These are phyloP conservation scores for Cryptococcus jaspeensis DNA, from an alignment of 1,284 basidiomycete species.

Conservation along the genomic window DNA sequence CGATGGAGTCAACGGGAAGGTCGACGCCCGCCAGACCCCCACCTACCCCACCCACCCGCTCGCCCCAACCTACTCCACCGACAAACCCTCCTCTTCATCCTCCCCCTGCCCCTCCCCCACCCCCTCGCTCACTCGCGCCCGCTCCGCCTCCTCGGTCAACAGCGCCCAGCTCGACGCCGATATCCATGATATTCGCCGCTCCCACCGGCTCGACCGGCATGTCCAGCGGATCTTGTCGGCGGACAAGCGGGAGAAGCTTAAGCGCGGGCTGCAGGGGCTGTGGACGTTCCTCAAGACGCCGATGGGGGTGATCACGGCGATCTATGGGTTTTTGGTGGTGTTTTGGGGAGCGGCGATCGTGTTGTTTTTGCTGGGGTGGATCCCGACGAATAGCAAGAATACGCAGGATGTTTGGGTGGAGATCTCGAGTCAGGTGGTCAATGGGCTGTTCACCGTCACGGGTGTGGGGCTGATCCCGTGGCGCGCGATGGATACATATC, in stretches of 20 bases:
- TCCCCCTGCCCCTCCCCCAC: neutral
- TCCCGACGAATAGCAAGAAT: constrained; percentile 37
- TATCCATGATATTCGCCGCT: constrained; percentile 15
- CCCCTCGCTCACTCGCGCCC: neutral
- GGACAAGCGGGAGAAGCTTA: constrained; percentile 62
- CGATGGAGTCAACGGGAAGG: too few relatives aligned
- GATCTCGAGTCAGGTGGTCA: constrained; percentile 68
- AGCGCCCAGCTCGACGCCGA: neutral
- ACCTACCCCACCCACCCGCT: neutral
- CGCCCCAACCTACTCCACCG: constrained; percentile 14
- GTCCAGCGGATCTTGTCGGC: constrained; percentile 67
- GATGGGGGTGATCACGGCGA: constrained; percentile 65
- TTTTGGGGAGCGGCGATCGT: constrained; percentile 86
- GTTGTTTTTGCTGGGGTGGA: constrained; percentile 60
- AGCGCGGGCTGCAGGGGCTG: constrained; percentile 65
- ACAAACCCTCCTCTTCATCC: constrained; percentile 20
- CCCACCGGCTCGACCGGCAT: constrained; percentile 56
- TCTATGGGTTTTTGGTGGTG: constrained; percentile 75
- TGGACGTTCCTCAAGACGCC: constrained; percentile 81
- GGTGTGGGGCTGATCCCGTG: constrained; percentile 64
- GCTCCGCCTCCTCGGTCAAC: neutral
- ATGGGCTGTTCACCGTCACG: constrained; percentile 79
- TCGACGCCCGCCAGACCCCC: neutral
- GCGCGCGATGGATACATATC: constrained; percentile 72
- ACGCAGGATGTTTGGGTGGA: constrained; percentile 55